Evolutionary conservation across 805 yeast genomes (phyloP).

Genomic region (Kuraishia molischiana): DNA sequence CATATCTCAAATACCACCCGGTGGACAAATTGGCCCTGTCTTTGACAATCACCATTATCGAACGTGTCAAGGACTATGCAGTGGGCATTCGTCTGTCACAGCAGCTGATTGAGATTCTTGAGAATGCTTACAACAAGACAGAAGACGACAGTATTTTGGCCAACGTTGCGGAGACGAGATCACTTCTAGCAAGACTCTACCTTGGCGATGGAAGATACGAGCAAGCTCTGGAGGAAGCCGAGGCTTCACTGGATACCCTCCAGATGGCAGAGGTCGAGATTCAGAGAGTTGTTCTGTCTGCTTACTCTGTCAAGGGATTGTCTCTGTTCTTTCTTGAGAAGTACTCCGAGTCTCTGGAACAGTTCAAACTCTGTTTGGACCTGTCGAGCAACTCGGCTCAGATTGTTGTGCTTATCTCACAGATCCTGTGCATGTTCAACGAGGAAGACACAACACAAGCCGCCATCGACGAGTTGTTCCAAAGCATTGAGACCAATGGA

Average conservation of each 20-base stretch:
- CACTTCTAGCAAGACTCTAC: constrained; percentile 64
- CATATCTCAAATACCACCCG: constrained; percentile 54
- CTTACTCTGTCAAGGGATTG: constrained; percentile 64
- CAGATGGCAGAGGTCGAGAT: constrained; percentile 24
- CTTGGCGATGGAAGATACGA: constrained; percentile 51
- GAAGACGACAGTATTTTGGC: constrained; percentile 38
- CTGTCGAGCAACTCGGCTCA: constrained; percentile 48
- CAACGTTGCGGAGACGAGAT: constrained; percentile 48
- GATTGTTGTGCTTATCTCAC: constrained; percentile 66
- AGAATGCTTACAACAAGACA: constrained; percentile 37
- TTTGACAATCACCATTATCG: constrained; percentile 47
- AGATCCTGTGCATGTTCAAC: constrained; percentile 70
- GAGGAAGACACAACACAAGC: constrained; percentile 71
- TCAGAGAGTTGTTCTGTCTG: constrained; percentile 33
- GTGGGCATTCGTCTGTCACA: constrained; percentile 39
- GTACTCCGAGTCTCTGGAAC: constrained; percentile 56
- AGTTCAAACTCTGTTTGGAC: constrained; percentile 55
- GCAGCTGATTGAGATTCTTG: constrained; percentile 38
- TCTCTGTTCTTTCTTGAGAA: constrained; percentile 53
- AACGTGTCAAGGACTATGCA: constrained; percentile 57
- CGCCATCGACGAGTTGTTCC: constrained; percentile 75
- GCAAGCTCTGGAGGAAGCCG: constrained; percentile 51
- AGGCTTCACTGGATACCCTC: constrained; percentile 40
- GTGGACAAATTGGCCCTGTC: constrained; percentile 46
- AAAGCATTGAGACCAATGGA: constrained; percentile 53